Evolutionary conservation across 2,329 filamentous ascomycete species (phyloP).

Genomic region (Penicillium psychrosexuale): DNA sequence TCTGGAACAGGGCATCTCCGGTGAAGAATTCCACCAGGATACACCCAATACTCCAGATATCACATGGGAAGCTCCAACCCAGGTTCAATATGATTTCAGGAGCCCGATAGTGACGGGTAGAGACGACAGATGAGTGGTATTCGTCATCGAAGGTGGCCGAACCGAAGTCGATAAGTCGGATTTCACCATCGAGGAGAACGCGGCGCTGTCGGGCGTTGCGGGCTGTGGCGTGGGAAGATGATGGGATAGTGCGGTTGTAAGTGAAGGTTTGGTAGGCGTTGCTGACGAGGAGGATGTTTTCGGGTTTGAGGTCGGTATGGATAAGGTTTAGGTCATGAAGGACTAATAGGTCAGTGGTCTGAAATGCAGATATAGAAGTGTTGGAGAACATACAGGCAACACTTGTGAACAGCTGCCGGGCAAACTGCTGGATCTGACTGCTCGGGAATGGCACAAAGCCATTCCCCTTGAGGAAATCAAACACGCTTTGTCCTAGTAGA

Average conservation of each 20-base stretch:
- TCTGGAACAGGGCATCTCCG: constrained; percentile 65
- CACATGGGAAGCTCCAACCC: constrained; percentile 66
- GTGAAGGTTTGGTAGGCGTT: constrained; percentile 66
- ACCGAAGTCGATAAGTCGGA: constrained; percentile 65
- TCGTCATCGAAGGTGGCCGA: constrained; percentile 67
- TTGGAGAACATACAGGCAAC: constrained; percentile 76
- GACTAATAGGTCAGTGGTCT: constrained; percentile 53
- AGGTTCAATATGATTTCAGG: constrained; percentile 66
- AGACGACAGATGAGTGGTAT: constrained; percentile 66
- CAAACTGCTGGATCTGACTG: constrained; percentile 97
- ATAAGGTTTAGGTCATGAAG: constrained; percentile 96
- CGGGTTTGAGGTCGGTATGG: constrained; percentile 74
- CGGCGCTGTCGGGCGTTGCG: constrained; percentile 60
- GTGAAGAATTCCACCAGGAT: constrained; percentile 68
- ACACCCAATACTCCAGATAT: constrained; percentile 68
- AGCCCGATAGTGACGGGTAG: constrained; percentile 64
- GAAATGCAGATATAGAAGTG: neutral
- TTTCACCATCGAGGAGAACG: constrained; percentile 63
- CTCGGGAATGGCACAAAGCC: constrained; percentile 95
- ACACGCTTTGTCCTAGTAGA: constrained; percentile 87
- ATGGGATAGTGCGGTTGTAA: constrained; percentile 65
- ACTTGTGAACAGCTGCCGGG: constrained; percentile 92
- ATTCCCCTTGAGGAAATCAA: constrained; percentile 96
- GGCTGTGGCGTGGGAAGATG: constrained; percentile 57
- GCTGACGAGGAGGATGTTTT: constrained; percentile 65